Evolutionary conservation across 139 green algal genomes (phyloP).

Genomic region (Picochlorum sp.): DNA sequence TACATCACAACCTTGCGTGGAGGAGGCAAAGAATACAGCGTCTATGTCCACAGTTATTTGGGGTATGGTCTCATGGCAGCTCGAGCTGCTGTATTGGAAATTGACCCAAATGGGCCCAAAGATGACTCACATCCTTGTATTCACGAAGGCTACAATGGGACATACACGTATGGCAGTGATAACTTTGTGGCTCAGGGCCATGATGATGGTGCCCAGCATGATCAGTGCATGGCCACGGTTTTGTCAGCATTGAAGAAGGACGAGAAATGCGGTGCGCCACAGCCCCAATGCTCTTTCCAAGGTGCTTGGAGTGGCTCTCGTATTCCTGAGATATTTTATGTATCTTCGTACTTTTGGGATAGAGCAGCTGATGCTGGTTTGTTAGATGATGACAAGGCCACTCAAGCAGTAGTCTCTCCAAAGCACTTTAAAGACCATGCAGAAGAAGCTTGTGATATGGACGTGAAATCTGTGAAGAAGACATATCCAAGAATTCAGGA

Average conservation of each 20-base stretch:
- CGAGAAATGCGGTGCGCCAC: constrained; percentile 35
- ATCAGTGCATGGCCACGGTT: constrained; percentile 26
- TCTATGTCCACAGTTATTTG: constrained; percentile 97
- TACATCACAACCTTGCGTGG: constrained; percentile 63
- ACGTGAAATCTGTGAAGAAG: constrained; percentile 2
- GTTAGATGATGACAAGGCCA: constrained; percentile 27
- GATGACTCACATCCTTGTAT: constrained; percentile 65
- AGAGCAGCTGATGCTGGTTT: constrained; percentile 45
- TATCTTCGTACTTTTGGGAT: constrained; percentile 97
- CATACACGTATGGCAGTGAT: constrained; percentile 55
- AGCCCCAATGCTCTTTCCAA: constrained; percentile 84
- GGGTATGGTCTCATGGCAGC: constrained; percentile 96
- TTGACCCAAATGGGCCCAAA: constrained; percentile 10
- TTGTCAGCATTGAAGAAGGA: constrained; percentile 28
- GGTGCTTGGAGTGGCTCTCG: constrained; percentile 73
- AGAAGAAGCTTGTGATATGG: constrained; percentile 34
- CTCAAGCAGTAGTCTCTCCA: constrained; percentile 25
- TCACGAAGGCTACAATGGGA: constrained; percentile 32
- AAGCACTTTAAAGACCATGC: constrained; percentile 37
- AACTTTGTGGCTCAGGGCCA: constrained; percentile 13
- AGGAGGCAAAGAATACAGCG: constrained; percentile 58
- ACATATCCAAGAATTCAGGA: constrained; percentile 25
- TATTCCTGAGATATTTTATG: constrained; percentile 60
- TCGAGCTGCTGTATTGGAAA: constrained; percentile 72
- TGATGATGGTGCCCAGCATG: constrained; percentile 4